These are phyloP conservation scores for Hanseniaspora mollemarum DNA, from an alignment of 805 yeast genomes.

Conservation along the genomic window DNA sequence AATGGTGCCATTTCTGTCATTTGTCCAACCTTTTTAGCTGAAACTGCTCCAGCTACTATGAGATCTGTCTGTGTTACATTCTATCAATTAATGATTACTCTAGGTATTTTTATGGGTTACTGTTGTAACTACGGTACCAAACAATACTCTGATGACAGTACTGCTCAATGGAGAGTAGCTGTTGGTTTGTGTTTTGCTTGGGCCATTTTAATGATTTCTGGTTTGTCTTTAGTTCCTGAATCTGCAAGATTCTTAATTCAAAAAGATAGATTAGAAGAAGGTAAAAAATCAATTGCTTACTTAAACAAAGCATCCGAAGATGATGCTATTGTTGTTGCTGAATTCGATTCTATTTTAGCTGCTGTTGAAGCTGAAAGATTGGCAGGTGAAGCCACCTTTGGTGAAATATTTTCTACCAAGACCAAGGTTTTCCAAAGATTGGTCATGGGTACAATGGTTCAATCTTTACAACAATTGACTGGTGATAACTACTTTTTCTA, in stretches of 20 bases:
- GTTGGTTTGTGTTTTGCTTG: slow-evolving; percentile 46
- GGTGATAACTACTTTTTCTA: slow-evolving; percentile 61
- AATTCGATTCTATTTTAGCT: slow-evolving; percentile 46
- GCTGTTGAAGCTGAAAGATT: slow-evolving; percentile 49
- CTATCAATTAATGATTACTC: slow-evolving; percentile 60
- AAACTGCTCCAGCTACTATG: slow-evolving; percentile 32
- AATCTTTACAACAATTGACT: slow-evolving; percentile 56
- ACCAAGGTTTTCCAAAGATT: slow-evolving; percentile 45
- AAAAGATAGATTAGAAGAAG: slow-evolving; percentile 47
- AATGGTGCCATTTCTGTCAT: slow-evolving; percentile 70
- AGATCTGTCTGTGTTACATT: slow-evolving; percentile 65
- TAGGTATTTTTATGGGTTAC: slow-evolving; percentile 69
- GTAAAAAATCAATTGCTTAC: slow-evolving; percentile 46
- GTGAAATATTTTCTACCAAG: slow-evolving; percentile 53
- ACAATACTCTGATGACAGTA: slow-evolving; percentile 26
- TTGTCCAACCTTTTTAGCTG: slow-evolving; percentile 59
- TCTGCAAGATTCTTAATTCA: slow-evolving; percentile 59
- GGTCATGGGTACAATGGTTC: slow-evolving; percentile 43
- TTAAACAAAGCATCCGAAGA: slow-evolving; percentile 47
- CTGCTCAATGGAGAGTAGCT: slow-evolving; percentile 65
- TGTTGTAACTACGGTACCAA: slow-evolving; percentile 56
- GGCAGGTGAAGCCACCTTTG: slow-evolving; percentile 60
- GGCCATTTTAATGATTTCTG: slow-evolving; percentile 33
- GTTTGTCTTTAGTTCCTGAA: slow-evolving; percentile 51
- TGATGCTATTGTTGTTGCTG: slow-evolving; percentile 44